Percentiles rank a stretch among this genome's conserved stretches.
phyloP scores from a whole-genome alignment of 768 basidiomycete species.

The Naematelia encephala region DNA sequence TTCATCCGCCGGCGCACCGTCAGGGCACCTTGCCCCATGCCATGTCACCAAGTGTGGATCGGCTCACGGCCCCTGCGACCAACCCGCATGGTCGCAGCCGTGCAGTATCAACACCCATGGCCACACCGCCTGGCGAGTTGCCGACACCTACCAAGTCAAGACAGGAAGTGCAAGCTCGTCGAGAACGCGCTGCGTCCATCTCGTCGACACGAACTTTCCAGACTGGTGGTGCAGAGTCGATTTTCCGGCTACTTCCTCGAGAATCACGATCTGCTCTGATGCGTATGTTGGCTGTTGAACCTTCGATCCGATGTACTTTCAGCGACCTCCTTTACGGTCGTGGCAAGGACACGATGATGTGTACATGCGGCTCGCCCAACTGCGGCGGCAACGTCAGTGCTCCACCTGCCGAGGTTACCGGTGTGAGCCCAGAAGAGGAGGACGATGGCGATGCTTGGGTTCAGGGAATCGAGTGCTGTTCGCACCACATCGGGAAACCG shows the following conservation, averaged over 20 bases:
- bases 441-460: slow-evolving; percentile 89
- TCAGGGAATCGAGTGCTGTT: slow-evolving; percentile 59
- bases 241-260: slow-evolving; percentile 91
- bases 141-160: slow-evolving; percentile 2
- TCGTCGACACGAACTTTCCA: slow-evolving; percentile 61
- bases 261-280: slow-evolving; percentile 85
- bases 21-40: slow-evolving; percentile 29
- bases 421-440: slow-evolving; percentile 33
- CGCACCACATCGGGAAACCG: slow-evolving; percentile 30
- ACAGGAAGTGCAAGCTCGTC: slow-evolving; percentile 26
- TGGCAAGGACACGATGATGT: slow-evolving; percentile 73
- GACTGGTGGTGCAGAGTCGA: slow-evolving; percentile 76
- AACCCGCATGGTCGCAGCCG: slow-evolving; percentile 10
- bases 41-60: background rate
- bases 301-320: slow-evolving; percentile 81
- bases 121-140: slow-evolving; percentile 12
- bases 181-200: slow-evolving; percentile 43
- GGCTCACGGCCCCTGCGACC: background rate
- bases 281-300: slow-evolving; percentile 90
- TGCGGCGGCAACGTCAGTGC: slow-evolving; percentile 54
- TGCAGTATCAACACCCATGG: slow-evolving; percentile 16
- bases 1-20: slow-evolving; percentile 38
- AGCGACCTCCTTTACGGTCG: slow-evolving; percentile 81
- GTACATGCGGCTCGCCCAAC: slow-evolving; percentile 62
- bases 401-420: slow-evolving; percentile 53